A percentile compares a stretch with the other conserved stretches of the same genome.
Conservation (phyloP, 805 yeast species). For the Starmerella cellae region DNA sequence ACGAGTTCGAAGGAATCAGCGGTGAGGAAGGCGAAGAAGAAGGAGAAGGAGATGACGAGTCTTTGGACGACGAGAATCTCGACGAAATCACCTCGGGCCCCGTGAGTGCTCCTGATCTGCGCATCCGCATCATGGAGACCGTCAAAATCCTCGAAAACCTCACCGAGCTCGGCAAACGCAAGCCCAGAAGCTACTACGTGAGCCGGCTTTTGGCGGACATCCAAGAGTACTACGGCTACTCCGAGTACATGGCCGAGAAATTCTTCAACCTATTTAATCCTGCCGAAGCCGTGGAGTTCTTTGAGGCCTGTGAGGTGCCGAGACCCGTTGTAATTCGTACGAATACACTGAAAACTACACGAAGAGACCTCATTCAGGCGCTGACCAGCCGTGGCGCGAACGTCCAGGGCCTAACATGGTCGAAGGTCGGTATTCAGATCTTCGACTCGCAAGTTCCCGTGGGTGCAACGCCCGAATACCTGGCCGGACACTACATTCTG, state of each 20-base stretch:
- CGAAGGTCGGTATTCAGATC: slow-evolving; percentile 92
- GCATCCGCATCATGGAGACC: slow-evolving; percentile 91
- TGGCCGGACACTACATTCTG: slow-evolving; percentile 92
- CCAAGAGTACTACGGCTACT: slow-evolving; percentile 86
- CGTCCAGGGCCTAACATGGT: slow-evolving; percentile 92
- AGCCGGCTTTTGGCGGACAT: slow-evolving; percentile 73
- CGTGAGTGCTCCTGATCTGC: slow-evolving; percentile 55
- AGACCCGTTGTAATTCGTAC: slow-evolving; percentile 96
- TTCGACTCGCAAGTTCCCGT: slow-evolving; percentile 99
- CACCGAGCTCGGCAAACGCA: slow-evolving; percentile 43
- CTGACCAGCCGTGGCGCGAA: slow-evolving; percentile 94
- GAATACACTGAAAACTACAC: slow-evolving; percentile 86
- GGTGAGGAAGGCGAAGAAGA: slow-evolving; percentile 15
- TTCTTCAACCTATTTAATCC: slow-evolving; percentile 84
- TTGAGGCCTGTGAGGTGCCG: slow-evolving; percentile 95
- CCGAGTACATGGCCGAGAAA: slow-evolving; percentile 84
- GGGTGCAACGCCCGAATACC: slow-evolving; percentile 98
- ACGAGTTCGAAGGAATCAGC: slow-evolving; percentile 17
- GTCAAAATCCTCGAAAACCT: slow-evolving; percentile 89
- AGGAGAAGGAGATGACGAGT: slow-evolving; percentile 18
- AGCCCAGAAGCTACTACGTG: slow-evolving; percentile 69
- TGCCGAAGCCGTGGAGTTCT: slow-evolving; percentile 92
- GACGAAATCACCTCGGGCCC: slow-evolving; percentile 19
- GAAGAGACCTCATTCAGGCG: slow-evolving; percentile 91
- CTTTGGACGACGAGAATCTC: slow-evolving; percentile 1